Conservation (phyloP, 169 alveolate species). For the Cryptosporidium xiaoi region DNA sequence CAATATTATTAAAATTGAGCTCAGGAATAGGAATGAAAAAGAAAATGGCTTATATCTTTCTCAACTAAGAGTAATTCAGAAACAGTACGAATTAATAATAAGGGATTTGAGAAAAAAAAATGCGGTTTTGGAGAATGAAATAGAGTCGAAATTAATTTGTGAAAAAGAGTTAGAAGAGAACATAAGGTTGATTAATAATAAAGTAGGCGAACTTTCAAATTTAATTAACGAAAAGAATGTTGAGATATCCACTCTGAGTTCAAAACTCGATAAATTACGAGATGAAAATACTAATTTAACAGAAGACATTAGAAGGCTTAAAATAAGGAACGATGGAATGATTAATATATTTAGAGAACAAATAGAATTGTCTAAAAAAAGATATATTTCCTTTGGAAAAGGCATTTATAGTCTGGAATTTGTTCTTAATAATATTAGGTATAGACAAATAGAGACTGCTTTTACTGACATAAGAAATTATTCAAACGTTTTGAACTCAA, state of each 20-base stretch:
- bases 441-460: neutral
- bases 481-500: neutral
- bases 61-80: slow-evolving; percentile 33
- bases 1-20: neutral
- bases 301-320: slow-evolving; percentile 5
- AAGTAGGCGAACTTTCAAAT: neutral
- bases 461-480: slow-evolving; percentile 2
- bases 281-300: neutral
- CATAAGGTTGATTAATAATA: slow-evolving; percentile 19
- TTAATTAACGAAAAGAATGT: slow-evolving; percentile 7
- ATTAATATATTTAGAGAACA: neutral
- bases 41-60: neutral
- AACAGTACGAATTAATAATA: slow-evolving; percentile 49
- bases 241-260: slow-evolving; percentile 7
- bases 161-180: slow-evolving; percentile 11
- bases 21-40: slow-evolving; percentile 3
- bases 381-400: slow-evolving; percentile 21
- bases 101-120: slow-evolving; percentile 57
- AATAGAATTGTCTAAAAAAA: slow-evolving; percentile 1
- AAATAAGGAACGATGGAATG: slow-evolving; percentile 1
- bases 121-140: slow-evolving; percentile 14
- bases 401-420: neutral
- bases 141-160: slow-evolving; percentile 15
- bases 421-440: neutral
- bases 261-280: neutral